Base-by-base conservation (phyloP, 768 basidiomycete species). In the Collybia mongolica region DNA sequence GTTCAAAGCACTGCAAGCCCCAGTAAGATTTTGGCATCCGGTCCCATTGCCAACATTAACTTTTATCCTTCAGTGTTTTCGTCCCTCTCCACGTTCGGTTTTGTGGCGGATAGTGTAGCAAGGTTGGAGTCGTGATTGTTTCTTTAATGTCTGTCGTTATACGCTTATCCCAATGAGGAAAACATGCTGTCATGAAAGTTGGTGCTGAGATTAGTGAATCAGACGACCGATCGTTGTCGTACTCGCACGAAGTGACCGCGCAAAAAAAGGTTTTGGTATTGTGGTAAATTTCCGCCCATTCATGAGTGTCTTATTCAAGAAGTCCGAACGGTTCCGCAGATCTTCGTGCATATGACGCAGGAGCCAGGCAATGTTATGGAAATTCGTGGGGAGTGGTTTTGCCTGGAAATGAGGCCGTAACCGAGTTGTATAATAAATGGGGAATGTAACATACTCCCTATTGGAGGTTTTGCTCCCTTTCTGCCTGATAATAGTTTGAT, bases 21-120 rank as follows among this genome's bases (percentile, higher is more conserved):
- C 11, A 37, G 59, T 60, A 53, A 29, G 50, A 19, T 44, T 26
- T 22, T n/a, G 9, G 19, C 19, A 35, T 36, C 40, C n/a, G 15
- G 22, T n/a, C 26, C 17, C 29, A 23, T n/a, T 24, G 52, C 55
- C 14, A 26, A 24, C 39, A 29, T 14, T 38, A 14, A 45, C 18
- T 32, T 11, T 1, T 15, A 12, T 24, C 35, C 9, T 24, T 22
- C 43, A 75, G 74, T 56, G 14, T 66, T 70, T 50, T 81, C 82
- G 5, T 74, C 77, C 2, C 61, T 83, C 52, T 57, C 61, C 20
- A 74, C 76, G 5, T 80, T 85, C 60, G 57, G 76, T 26, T 63
- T 75, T 20, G 76, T 85, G 6, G 73, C 79, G 0, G 71, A 79
- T 54, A 81, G 80, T 54, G 79, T 84, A 3, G 80, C 77, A 11